Evolutionary conservation across 1,284 basidiomycete genomes (phyloP).

Genomic region (Rhodotorula mucilaginosa): DNA sequence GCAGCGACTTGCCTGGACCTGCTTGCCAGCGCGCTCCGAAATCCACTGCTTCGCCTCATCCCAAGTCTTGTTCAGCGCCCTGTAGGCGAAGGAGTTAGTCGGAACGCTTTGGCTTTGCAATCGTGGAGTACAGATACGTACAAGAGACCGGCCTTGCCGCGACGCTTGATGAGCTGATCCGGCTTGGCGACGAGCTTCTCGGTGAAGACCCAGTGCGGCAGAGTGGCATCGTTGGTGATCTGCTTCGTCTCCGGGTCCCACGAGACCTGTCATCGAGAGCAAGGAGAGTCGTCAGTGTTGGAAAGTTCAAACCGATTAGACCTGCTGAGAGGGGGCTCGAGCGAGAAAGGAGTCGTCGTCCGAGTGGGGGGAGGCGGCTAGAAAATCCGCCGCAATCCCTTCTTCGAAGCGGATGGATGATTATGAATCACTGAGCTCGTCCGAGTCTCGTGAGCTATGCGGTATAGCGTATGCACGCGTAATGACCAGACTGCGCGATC

Average conservation of each 20-base stretch:
- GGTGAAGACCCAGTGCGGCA: slow-evolving; percentile 80
- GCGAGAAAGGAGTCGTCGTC: too few species aligned
- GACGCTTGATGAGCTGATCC: slow-evolving; percentile 98
- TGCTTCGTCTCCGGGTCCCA: slow-evolving; percentile 81
- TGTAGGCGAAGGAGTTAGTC: too few species aligned
- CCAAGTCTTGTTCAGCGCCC: slow-evolving; percentile 88
- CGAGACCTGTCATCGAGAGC: slow-evolving; percentile 52
- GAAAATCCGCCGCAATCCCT: too few species aligned
- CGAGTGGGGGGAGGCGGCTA: too few species aligned
- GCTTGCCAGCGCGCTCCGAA: slow-evolving; percentile 83
- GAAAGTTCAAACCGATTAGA: too few species aligned
- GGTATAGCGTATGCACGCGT: too few species aligned
- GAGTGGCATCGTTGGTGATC: slow-evolving; percentile 72
- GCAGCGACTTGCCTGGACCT: slow-evolving; percentile 65
- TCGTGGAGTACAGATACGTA: slow-evolving; percentile 26
- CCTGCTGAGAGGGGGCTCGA: too few species aligned
- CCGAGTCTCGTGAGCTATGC: too few species aligned
- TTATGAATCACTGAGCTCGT: too few species aligned
- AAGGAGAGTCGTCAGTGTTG: too few species aligned
- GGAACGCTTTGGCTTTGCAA: background rate
- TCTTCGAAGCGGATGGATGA: too few species aligned
- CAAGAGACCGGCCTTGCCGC: slow-evolving; percentile 95
- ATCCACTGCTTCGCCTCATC: slow-evolving; percentile 72
- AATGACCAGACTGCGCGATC: too few species aligned
- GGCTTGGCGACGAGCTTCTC: slow-evolving; percentile 49